A percentile compares a stretch with the other conserved stretches of the same genome.
These are phyloP conservation scores for Mediolabrus comicus DNA, from an alignment of 108 stramenopile species.

Conservation along the genomic window DNA sequence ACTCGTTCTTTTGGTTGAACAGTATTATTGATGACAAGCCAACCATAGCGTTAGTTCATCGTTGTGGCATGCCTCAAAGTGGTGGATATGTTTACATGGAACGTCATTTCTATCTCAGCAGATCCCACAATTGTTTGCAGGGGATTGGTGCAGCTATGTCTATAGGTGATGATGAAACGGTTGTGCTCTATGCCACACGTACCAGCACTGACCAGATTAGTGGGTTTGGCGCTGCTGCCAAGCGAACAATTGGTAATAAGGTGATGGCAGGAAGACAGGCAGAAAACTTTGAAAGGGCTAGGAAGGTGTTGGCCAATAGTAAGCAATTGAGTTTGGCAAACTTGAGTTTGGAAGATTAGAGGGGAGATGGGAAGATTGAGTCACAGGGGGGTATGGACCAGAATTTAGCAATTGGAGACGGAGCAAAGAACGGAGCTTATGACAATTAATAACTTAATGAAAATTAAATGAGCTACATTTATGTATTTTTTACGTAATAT, in stretches of 20 bases:
- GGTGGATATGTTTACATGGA: conserved; percentile 50
- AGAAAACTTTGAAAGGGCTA: conserved; percentile 48
- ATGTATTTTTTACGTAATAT: no score
- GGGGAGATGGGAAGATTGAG: no score
- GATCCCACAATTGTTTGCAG: conserved; percentile 61
- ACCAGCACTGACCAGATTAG: conserved; percentile 57
- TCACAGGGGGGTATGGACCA: no score
- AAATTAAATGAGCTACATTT: no score
- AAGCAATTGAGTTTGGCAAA: neutral
- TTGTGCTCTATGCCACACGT: conserved; percentile 52
- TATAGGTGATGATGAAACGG: conserved; percentile 35
- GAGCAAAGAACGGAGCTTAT: no score
- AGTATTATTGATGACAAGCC: conserved; percentile 57
- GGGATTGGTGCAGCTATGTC: conserved; percentile 48
- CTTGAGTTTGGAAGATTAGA: neutral
- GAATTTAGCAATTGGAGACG: no score
- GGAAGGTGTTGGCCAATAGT: conserved; percentile 22
- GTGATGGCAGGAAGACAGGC: conserved; percentile 52
- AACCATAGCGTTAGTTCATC: conserved; percentile 52
- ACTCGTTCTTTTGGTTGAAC: conserved; percentile 60
- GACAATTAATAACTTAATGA: no score
- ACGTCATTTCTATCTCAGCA: conserved; percentile 56
- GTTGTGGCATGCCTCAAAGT: conserved; percentile 36
- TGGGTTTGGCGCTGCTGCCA: conserved; percentile 57
- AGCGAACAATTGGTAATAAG: conserved; percentile 51